Conservation (phyloP, 148 eudicot species). For the Bassia scoparia region DNA sequence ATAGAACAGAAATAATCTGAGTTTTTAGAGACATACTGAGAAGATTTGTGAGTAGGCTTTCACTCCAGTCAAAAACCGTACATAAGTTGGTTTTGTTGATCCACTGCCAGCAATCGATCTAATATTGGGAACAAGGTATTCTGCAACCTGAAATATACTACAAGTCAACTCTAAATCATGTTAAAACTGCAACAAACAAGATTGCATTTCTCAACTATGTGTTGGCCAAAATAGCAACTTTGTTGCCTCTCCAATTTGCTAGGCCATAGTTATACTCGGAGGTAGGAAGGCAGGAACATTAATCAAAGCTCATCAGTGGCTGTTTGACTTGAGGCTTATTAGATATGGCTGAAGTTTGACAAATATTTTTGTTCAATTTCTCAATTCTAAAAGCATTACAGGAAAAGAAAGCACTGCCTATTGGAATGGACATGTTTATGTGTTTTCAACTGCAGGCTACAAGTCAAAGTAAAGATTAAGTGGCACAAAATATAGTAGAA, state of each 20-base stretch:
- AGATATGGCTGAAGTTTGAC: not conserved
- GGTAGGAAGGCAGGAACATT: no score
- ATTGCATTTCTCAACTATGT: no score
- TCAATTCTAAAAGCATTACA: not conserved
- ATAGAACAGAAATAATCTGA: no score
- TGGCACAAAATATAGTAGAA: no score
- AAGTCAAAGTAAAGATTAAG: no score
- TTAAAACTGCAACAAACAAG: no score
- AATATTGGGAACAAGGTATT: slow-evolving; percentile 82
- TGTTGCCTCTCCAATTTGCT: no score
- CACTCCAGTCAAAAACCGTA: slow-evolving; percentile 85
- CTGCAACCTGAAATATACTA: slow-evolving; percentile 57
- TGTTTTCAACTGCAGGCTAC: not conserved
- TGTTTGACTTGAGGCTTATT: not conserved
- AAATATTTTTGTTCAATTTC: not conserved
- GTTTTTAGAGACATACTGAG: slow-evolving; percentile 28
- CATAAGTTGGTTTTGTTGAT: slow-evolving; percentile 75
- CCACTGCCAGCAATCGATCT: slow-evolving; percentile 69
- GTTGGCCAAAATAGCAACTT: no score
- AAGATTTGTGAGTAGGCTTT: slow-evolving; percentile 97
- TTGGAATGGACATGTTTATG: not conserved
- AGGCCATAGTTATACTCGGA: no score
- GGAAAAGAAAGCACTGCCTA: not conserved
- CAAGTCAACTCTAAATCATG: not conserved
- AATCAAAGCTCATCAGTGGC: not conserved